These are phyloP conservation scores for Colletotrichum brevisporum DNA, from an alignment of 2,329 filamentous ascomycete species.

Conservation along the genomic window DNA sequence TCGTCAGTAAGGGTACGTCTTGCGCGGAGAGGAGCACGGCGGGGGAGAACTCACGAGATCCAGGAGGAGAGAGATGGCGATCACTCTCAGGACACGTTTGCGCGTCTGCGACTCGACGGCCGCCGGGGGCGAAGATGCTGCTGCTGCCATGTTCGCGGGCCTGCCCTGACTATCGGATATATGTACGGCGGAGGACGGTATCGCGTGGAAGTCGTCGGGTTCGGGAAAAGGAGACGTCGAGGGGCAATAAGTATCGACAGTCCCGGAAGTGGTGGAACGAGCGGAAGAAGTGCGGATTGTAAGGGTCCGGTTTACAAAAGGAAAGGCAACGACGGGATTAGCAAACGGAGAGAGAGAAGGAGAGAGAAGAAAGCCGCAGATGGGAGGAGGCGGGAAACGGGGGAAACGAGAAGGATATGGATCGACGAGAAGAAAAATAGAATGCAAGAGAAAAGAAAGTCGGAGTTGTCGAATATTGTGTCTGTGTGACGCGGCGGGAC, in stretches of 20 bases:
- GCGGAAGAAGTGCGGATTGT: neutral
- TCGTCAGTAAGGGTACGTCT: constrained; percentile 20
- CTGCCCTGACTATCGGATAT: constrained; percentile 21
- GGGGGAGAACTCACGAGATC: constrained; percentile 77
- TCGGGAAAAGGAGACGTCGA: constrained; percentile 23
- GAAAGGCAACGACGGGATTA: constrained; percentile 7
- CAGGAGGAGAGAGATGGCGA: constrained; percentile 90
- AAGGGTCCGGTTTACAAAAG: constrained; percentile 5
- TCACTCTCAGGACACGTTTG: constrained; percentile 86
- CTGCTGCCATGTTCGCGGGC: constrained; percentile 35
- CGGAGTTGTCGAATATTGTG: constrained; percentile 10
- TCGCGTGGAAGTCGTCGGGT: constrained; percentile 3
- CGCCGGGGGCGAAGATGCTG: constrained; percentile 53
- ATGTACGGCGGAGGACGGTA: neutral
- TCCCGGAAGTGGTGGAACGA: neutral
- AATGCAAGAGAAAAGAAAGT: constrained; percentile 4
- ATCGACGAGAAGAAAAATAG: constrained; percentile 6
- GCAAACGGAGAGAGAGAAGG: neutral
- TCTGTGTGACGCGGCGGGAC: constrained; percentile 9
- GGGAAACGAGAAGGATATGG: neutral
- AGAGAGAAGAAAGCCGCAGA: neutral
- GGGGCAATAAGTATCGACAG: constrained; percentile 1
- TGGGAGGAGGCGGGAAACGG: neutral
- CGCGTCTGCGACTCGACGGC: constrained; percentile 69
- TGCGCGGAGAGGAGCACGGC: constrained; percentile 7